phyloP scores from a whole-genome alignment of 345 rosid species.

The Hibiscus syriacus region DNA sequence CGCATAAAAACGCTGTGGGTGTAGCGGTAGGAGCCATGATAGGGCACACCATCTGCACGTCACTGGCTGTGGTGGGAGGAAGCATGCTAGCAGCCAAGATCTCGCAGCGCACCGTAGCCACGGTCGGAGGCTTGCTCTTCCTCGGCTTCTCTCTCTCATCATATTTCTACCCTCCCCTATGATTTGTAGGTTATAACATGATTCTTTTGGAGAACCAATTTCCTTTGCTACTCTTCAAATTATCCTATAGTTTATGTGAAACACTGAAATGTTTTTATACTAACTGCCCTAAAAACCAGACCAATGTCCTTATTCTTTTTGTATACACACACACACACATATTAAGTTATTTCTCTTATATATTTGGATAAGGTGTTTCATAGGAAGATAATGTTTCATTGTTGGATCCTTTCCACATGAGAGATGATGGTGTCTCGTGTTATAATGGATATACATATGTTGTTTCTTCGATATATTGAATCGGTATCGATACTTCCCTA shows the following conservation, averaged over 20 bases:
- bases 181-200: constrained; percentile 12
- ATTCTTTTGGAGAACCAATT: constrained; percentile 1
- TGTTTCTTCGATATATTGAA: too few relatives aligned
- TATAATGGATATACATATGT: too few relatives aligned
- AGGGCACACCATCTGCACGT: constrained; percentile 89
- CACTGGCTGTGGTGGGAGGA: constrained; percentile 93
- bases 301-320: neutral
- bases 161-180: constrained; percentile 92
- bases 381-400: too few relatives aligned
- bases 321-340: neutral
- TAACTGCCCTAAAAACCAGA: neutral
- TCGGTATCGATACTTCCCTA: too few relatives aligned
- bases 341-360: too few relatives aligned
- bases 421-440: too few relatives aligned
- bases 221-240: neutral
- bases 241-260: neutral
- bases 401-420: too few relatives aligned
- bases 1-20: constrained; percentile 90
- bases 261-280: neutral
- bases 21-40: constrained; percentile 84
- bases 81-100: constrained; percentile 97
- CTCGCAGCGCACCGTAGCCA: constrained; percentile 90
- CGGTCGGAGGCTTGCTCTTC: constrained; percentile 89
- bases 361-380: too few relatives aligned
- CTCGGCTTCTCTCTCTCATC: constrained; percentile 86